Evolutionary conservation across 805 yeast species (phyloP), one percentile per base, ranked within the genome.

Genomic region (Saccharomycopsis fibuligera): DNA sequence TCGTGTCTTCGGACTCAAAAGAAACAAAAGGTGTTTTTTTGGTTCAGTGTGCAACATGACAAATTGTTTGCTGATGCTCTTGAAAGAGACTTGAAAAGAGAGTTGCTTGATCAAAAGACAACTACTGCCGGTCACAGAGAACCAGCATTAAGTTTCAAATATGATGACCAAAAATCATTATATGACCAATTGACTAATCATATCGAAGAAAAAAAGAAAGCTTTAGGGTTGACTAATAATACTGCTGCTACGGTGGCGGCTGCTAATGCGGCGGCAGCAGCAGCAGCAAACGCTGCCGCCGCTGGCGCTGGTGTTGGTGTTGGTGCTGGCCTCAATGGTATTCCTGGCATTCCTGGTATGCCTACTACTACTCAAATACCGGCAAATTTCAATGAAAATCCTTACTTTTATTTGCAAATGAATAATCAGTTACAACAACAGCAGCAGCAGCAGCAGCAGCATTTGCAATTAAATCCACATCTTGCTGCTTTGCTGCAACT

Each of bases 1-100:
- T 80, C 82, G 55, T 91, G 98, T 62, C 71, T 91, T 23, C 75
- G 96, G 58, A 91, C 99, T 0, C 97, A 91, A 60, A 91, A 91
- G 74, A 91, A 93, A 60, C 99, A 91, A 63, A 91, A 93, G 61
- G 97, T 91, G 38, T 91, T 91, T 62, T 88, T 84, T 64, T 93
- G 98, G 98, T 89, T 86, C 63, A 84, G 90, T 60, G 97, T 93
- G 8, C 93, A 93, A 22, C 98, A 91, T 65, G 96, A 90, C 61
- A 81, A 84, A 61, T 69, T 91, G 39, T 90, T 93, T 75, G 80
- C 88, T 2, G 98, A 93, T 65, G 97, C 97, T 0, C 67, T 93
- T 40, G 97, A 90, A 62, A 73, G 98, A 58, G 98, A 93, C 62
- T 66, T 90, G 60, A 89, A 87, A 65, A 81, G 85, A 57, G 96